These are phyloP conservation scores for Arthrobotrys musiformis DNA, from an alignment of 2,329 filamentous ascomycete species.

Conservation along the genomic window DNA sequence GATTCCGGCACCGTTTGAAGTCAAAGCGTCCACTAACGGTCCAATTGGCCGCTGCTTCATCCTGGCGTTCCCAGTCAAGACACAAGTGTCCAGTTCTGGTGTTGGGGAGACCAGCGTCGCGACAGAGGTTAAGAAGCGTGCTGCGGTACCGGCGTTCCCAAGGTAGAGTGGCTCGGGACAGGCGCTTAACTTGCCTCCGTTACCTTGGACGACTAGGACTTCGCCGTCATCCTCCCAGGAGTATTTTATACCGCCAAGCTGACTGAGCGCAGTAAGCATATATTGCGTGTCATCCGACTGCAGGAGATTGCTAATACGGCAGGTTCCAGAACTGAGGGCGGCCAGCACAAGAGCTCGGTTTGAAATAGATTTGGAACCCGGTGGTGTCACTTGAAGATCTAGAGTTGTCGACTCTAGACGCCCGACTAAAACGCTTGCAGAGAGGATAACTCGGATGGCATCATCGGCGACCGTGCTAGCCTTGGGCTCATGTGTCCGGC, in stretches of 20 bases:
- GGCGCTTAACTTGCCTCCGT: constrained; percentile 84
- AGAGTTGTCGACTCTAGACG: constrained; percentile 68
- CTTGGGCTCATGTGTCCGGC: constrained; percentile 84
- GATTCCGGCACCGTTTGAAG: constrained; percentile 85
- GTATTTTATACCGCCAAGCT: constrained; percentile 86
- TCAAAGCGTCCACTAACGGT: constrained; percentile 87
- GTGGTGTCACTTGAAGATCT: constrained; percentile 81
- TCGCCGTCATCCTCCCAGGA: constrained; percentile 96
- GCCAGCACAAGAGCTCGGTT: constrained; percentile 95
- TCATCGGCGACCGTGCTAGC: constrained; percentile 89
- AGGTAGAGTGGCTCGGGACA: constrained; percentile 84
- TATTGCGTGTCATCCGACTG: constrained; percentile 97
- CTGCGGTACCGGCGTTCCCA: constrained; percentile 95
- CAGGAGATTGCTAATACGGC: constrained; percentile 88
- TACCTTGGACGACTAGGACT: constrained; percentile 86
- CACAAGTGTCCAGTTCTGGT: constrained; percentile 72
- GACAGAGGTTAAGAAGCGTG: constrained; percentile 92
- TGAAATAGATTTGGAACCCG: constrained; percentile 97
- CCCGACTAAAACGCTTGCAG: constrained; percentile 76
- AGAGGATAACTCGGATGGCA: constrained; percentile 83
- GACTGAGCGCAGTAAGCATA: constrained; percentile 91
- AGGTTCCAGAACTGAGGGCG: constrained; percentile 85
- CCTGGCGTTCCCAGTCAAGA: constrained; percentile 90
- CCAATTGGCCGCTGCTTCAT: constrained; percentile 98
- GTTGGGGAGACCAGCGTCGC: constrained; percentile 81